phyloP scores from a whole-genome alignment of 2,329 filamentous ascomycete genomes.

The Emmonsiellopsis sp. region DNA sequence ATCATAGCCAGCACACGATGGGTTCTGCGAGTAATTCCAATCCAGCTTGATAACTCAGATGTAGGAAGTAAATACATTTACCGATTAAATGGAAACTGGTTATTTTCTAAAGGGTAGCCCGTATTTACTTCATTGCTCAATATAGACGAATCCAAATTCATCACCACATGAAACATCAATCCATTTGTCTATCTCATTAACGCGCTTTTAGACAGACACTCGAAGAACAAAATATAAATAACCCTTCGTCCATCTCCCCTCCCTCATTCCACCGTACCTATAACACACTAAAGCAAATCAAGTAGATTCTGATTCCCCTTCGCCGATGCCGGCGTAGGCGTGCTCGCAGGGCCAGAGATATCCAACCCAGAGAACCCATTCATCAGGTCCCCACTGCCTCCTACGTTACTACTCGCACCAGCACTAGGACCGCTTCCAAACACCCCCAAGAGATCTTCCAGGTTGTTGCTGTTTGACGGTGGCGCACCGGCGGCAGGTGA shows the following conservation, averaged over 20 bases:
- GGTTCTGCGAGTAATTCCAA: no score
- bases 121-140: background rate
- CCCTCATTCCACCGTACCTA: background rate
- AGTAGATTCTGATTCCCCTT: slow-evolving; percentile 48
- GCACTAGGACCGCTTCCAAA: slow-evolving; percentile 45
- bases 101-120: background rate
- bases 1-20: no score
- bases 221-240: background rate
- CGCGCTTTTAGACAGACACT: background rate
- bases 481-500: slow-evolving; percentile 32
- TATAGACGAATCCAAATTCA: background rate
- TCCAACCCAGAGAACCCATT: slow-evolving; percentile 79
- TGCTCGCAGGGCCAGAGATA: slow-evolving; percentile 46
- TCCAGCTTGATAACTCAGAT: no score
- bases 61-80: no score
- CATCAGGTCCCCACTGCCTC: slow-evolving; percentile 49
- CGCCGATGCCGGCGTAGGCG: slow-evolving; percentile 16
- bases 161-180: background rate
- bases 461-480: slow-evolving; percentile 43
- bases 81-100: no score
- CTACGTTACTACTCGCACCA: slow-evolving; percentile 21
- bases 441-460: slow-evolving; percentile 73
- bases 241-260: background rate
- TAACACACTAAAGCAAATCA: slow-evolving; percentile 40
- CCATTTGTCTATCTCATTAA: slow-evolving; percentile 3